Base-by-base conservation (phyloP, 257 asterid species). In the Fraxinus anomala region DNA sequence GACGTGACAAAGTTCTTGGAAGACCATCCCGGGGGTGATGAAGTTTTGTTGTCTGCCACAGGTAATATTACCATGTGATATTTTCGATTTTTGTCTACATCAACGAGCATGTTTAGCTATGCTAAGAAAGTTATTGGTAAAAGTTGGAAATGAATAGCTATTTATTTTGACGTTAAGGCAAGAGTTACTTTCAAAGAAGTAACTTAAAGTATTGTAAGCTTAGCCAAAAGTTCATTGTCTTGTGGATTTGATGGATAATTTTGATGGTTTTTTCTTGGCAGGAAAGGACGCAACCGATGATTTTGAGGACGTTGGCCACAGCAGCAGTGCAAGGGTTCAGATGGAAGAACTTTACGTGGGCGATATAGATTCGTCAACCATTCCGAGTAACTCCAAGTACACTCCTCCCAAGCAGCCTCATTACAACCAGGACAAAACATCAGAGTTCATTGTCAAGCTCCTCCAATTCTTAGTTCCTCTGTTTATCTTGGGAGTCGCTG, bases 1-100 rank as follows among this genome's bases (percentile, higher is more conserved):
- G 91, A 94, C 79, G 97, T 94, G 82, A 91, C 97, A 0, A 92
- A 87, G 71, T 94, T 91, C 89, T 74, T 94, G 91, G 96, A 92
- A 47, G 97, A 94, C 82, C 98, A 94, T 85, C 98, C 98, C 0
- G 98, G 98, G 36, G 98, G 98, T 16, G 98, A 94, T 42, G 98
- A 92, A 73, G 97, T 94, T 69, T 79, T 94, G 89, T 65, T 91
- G 85, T 87, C 94, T 73, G 88, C 96, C 77, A 89, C 97, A 36
- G 97, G 97, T 92, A 81, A 77, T 92, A 81, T 74, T 14, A 30
- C 16, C 6, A 61, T 44, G 47, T 51, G 69, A 61, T 39, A n/a
- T 51, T 49, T 51, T 65, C 79, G 42, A 13, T 49, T 12, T 28
- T 36, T 69, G 1, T 54, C 68, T 76, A 49, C 5, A 61, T 42